These are phyloP conservation scores for Xylaria sp. DNA, from an alignment of 2,329 filamentous ascomycete species.

Conservation along the genomic window DNA sequence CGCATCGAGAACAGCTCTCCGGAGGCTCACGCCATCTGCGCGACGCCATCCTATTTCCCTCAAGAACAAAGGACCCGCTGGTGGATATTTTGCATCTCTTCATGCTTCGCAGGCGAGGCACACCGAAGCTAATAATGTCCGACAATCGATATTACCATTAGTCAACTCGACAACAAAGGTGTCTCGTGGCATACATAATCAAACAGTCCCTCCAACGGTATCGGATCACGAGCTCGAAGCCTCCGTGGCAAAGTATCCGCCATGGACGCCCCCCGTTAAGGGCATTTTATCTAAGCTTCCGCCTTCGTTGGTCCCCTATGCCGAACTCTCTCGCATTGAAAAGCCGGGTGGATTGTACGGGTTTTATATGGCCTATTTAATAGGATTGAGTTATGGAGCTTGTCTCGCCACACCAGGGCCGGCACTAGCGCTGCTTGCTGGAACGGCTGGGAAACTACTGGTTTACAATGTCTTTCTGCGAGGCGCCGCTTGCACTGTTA, in stretches of 20 bases:
- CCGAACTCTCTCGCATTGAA: slow-evolving; percentile 33
- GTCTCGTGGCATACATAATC: background rate
- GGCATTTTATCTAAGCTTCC: slow-evolving; percentile 27
- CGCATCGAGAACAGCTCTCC: background rate
- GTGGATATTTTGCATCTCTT: background rate
- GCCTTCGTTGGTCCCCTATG: slow-evolving; percentile 30
- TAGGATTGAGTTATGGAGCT: slow-evolving; percentile 28
- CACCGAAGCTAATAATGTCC: background rate
- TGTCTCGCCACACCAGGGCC: slow-evolving; percentile 18
- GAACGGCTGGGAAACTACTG: slow-evolving; percentile 19
- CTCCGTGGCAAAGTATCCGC: slow-evolving; percentile 5
- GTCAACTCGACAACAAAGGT: background rate
- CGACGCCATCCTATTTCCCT: background rate
- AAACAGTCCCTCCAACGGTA: background rate
- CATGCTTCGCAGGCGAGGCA: background rate
- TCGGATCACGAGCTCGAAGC: background rate
- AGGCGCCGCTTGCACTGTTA: slow-evolving; percentile 58
- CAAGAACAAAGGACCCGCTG: background rate
- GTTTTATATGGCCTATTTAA: slow-evolving; percentile 34
- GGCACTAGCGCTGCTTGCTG: slow-evolving; percentile 1
- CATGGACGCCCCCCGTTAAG: slow-evolving; percentile 26
- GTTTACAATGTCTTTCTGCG: slow-evolving; percentile 48
- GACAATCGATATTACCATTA: background rate
- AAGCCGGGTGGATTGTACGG: slow-evolving; percentile 32
- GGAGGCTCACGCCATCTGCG: background rate